These are phyloP conservation scores for Lanmaoa pseudosensibilis DNA, from an alignment of 768 basidiomycete genomes.

Conservation along the genomic window DNA sequence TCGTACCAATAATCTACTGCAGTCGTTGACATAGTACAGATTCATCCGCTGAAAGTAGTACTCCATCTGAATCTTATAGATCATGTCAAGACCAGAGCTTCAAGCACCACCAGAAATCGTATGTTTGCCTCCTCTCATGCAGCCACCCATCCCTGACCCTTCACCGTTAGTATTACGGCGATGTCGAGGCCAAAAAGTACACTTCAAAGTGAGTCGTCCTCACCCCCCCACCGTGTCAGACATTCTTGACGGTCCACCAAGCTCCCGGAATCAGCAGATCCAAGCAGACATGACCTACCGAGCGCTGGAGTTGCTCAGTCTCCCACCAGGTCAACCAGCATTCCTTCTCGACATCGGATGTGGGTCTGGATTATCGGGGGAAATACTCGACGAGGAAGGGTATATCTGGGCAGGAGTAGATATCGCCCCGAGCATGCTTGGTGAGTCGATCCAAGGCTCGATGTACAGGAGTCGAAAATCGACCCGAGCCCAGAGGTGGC, in stretches of 20 bases:
- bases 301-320: slow-evolving; percentile 85
- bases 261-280: slow-evolving; percentile 93
- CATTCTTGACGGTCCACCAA: slow-evolving; percentile 34
- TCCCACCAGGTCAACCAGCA: slow-evolving; percentile 77
- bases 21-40: neutral
- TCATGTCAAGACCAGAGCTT: slow-evolving; percentile 86
- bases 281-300: slow-evolving; percentile 98
- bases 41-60: neutral
- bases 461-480: neutral
- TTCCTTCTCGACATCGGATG: slow-evolving; percentile 95
- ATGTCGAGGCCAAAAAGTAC: slow-evolving; percentile 93
- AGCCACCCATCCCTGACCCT: neutral
- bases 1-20: too few relatives aligned
- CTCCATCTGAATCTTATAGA: neutral
- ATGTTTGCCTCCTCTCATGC: slow-evolving; percentile 11
- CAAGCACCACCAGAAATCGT: slow-evolving; percentile 92
- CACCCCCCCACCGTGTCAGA: neutral
- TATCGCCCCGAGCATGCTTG: slow-evolving; percentile 95
- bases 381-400: slow-evolving; percentile 93
- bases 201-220: slow-evolving; percentile 76
- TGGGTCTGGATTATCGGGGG: slow-evolving; percentile 94
- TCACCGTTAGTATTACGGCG: slow-evolving; percentile 84
- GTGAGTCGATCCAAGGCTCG: slow-evolving; percentile 42
- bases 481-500: slow-evolving; percentile 74
- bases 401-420: slow-evolving; percentile 93